Evolutionary conservation across 495 filamentous ascomycete genomes (phyloP).

Genomic region (Neurospora sp.): DNA sequence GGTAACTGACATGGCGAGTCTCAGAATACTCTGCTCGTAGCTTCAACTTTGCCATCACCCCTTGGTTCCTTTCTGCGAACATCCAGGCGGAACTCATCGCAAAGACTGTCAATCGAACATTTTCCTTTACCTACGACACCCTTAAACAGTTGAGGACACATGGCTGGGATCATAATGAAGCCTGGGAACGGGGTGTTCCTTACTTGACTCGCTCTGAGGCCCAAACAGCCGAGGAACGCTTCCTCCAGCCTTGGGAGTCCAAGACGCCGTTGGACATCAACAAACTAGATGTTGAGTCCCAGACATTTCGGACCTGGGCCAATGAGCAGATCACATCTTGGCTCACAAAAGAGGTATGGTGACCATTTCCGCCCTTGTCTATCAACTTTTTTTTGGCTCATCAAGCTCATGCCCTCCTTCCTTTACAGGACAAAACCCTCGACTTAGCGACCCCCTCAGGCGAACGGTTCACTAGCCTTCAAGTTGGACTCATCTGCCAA

Average conservation of each 20-base stretch:
- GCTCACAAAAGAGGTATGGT: not conserved
- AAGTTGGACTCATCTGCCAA: not conserved
- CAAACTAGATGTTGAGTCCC: not conserved
- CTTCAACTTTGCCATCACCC: not conserved
- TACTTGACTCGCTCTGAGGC: not conserved
- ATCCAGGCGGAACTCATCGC: not conserved
- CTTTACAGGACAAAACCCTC: not conserved
- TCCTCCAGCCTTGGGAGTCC: not conserved
- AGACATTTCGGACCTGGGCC: not conserved
- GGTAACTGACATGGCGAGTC: not conserved
- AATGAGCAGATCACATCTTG: not conserved
- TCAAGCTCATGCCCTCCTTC: not conserved
- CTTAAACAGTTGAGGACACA: not conserved
- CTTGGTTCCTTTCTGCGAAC: not conserved
- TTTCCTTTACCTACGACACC: not conserved
- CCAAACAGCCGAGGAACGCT: not conserved
- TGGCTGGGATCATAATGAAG: not conserved
- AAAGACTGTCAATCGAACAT: not conserved
- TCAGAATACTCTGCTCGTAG: not conserved
- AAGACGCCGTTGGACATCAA: not conserved
- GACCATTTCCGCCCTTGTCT: not conserved
- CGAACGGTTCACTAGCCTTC: not conserved
- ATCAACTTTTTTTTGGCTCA: not conserved
- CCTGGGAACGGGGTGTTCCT: not conserved
- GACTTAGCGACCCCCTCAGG: not conserved